phyloP scores from a whole-genome alignment of 495 filamentous ascomycete genomes.

The Podospora anserina region DNA sequence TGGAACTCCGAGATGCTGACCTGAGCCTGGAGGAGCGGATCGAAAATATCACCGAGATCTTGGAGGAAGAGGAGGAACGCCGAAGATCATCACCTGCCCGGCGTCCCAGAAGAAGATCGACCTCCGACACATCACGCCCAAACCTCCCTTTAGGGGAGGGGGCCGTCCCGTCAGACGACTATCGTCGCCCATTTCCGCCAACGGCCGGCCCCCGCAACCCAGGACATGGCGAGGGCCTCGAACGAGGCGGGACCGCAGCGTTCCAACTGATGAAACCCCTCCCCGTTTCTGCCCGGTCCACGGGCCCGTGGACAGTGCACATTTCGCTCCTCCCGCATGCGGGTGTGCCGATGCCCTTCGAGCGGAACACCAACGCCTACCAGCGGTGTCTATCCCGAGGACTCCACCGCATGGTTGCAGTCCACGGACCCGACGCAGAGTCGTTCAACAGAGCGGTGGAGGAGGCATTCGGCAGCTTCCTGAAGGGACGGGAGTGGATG shows the following conservation, averaged over 20 bases:
- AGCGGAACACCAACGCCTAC: constrained; percentile 57
- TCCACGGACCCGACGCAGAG: constrained; percentile 45
- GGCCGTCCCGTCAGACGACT: constrained; percentile 23
- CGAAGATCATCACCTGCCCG: constrained; percentile 13
- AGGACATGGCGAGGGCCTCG: constrained; percentile 19
- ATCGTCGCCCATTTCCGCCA: constrained; percentile 22
- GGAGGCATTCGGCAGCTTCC: constrained; percentile 47
- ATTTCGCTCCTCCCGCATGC: constrained; percentile 52
- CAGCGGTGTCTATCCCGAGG: constrained; percentile 56
- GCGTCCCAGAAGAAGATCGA: constrained; percentile 31
- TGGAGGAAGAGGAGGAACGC: constrained; percentile 34
- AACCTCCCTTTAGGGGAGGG: constrained; percentile 29
- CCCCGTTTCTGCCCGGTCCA: constrained; percentile 24
- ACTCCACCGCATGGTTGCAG: constrained; percentile 51
- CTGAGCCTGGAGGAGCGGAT: constrained; percentile 51
- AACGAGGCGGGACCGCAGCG: constrained; percentile 18
- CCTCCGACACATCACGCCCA: constrained; percentile 34
- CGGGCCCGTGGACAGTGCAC: constrained; percentile 53
- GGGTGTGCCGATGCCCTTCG: constrained; percentile 54
- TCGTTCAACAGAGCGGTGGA: constrained; percentile 48
- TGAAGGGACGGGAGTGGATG: constrained; percentile 50
- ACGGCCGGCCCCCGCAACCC: constrained; percentile 19
- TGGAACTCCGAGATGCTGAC: constrained; percentile 51
- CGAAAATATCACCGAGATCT: constrained; percentile 44
- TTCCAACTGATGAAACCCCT: constrained; percentile 11